Evolutionary conservation across 352 stramenopile species (phyloP), one percentile per base, ranked within the genome.

Genomic region (Plasmopara muralis): DNA sequence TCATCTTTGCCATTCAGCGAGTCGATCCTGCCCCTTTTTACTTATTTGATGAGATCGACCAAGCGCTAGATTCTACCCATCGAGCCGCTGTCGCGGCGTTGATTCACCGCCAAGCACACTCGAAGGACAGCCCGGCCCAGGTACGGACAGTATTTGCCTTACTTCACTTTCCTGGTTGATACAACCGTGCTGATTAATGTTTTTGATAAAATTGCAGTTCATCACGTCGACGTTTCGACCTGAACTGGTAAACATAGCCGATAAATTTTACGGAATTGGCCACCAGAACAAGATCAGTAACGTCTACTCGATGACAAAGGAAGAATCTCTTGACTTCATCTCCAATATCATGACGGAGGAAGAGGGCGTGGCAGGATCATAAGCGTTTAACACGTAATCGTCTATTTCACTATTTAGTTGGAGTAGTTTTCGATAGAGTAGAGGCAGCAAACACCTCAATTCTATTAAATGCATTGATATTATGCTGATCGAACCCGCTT

Each of bases 191-290:
- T 65, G 37, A 12, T 35, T 12, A 33, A 42, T 48, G 12, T n/a
- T 15, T 25, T 55, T 14, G 1, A 31, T 7, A 29, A 56, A 31
- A 43, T 45, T 62, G 20, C 37, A 84, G 74, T 80, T 99, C 66
- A 99, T 99, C 70, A 98, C 95, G 9, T 99, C 94, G 43, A 99
- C 97, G 16, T 99, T 99, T 71, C 87, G 97, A n/a, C 96, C 95
- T 5, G 97, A 99, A 67, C 68, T 99, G n/a, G 96, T 99, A 14
- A 89, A 84, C 30, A 89, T 98, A 34, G 90, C 96, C 0, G 95
- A 98, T 68, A 92, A 93, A 39, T 98, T 95, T 64, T 99, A 98
- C 63, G 96, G 97, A 43, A 98, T 99, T 39, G 94, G 88, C 50
- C 95, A 98, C 72, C 95, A 99, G 68, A 99, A 99, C 81, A 99